These are phyloP conservation scores for Candida awuae DNA, from an alignment of 805 yeast genomes.

Conservation along the genomic window DNA sequence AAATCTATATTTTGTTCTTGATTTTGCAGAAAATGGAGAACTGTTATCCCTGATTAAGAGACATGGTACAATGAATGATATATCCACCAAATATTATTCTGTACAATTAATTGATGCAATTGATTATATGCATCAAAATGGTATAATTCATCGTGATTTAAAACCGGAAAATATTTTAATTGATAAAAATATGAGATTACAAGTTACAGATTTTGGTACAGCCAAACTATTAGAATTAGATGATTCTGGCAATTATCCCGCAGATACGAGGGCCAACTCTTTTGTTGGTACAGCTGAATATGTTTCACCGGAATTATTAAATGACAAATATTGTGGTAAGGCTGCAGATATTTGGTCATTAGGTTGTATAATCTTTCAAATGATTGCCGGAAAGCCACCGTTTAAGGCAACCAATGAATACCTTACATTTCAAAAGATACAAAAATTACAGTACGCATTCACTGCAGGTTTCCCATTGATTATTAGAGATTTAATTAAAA, in stretches of 20 bases:
- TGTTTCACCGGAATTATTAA: slow-evolving; percentile 73
- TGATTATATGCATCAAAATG: slow-evolving; percentile 62
- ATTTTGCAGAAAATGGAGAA: slow-evolving; percentile 77
- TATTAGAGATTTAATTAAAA: slow-evolving; percentile 64
- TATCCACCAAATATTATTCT: slow-evolving; percentile 56
- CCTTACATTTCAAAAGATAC: slow-evolving; percentile 71
- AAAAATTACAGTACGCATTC: slow-evolving; percentile 72
- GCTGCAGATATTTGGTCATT: slow-evolving; percentile 57
- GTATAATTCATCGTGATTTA: slow-evolving; percentile 73
- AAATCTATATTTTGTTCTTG: slow-evolving; percentile 65
- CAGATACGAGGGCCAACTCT: slow-evolving; percentile 63
- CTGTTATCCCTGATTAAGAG: slow-evolving; percentile 58
- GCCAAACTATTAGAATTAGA: slow-evolving; percentile 61
- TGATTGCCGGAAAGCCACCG: slow-evolving; percentile 67
- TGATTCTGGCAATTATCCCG: slow-evolving; percentile 48
- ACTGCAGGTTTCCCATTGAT: slow-evolving; percentile 78
- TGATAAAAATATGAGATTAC: slow-evolving; percentile 51
- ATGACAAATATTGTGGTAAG: slow-evolving; percentile 59
- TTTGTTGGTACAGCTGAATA: slow-evolving; percentile 85
- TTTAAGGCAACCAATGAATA: slow-evolving; percentile 80
- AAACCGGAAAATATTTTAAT: slow-evolving; percentile 77
- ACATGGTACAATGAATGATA: slow-evolving; percentile 64
- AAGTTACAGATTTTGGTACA: slow-evolving; percentile 79
- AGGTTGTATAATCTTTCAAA: slow-evolving; percentile 52
- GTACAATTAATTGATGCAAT: slow-evolving; percentile 72